Conservation (phyloP, 176 grass and related monocot species). For the Dendrocalamus sinicus region DNA sequence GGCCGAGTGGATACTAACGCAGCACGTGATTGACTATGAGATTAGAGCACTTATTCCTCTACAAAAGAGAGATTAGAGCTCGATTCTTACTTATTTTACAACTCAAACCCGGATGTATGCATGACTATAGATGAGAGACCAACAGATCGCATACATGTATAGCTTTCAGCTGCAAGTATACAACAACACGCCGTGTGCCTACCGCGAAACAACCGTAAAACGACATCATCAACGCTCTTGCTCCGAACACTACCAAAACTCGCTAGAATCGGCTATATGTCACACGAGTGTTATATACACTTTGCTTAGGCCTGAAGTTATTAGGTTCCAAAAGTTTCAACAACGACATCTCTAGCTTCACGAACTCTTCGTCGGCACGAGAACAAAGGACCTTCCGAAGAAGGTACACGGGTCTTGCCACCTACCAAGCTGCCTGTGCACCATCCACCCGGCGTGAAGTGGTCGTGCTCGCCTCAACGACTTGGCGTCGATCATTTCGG, state of each 20-base stretch:
- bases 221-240: not conserved
- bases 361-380: conserved; percentile 60
- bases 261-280: conserved; percentile 42
- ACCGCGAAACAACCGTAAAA: conserved; percentile 14
- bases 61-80: not conserved
- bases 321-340: conserved; percentile 74
- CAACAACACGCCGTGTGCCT: conserved; percentile 32
- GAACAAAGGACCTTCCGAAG: conserved; percentile 55
- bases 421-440: conserved; percentile 58
- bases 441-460: conserved; percentile 83
- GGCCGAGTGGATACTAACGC: no score
- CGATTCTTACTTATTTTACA: no score
- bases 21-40: no score
- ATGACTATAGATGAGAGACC: not conserved
- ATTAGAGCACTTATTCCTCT: no score
- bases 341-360: conserved; percentile 73
- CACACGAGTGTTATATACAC: conserved; percentile 75
- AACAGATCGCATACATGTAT: conserved; percentile 12
- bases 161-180: conserved; percentile 49
- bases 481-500: conserved; percentile 73
- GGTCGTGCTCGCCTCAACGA: conserved; percentile 52
- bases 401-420: conserved; percentile 68
- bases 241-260: conserved; percentile 43
- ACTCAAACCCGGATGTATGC: not conserved
- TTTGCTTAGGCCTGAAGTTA: conserved; percentile 93